A percentile compares a stretch with the other conserved stretches of the same genome.
These are phyloP conservation scores for Adansonia madagascariensis DNA, from an alignment of 441 rosid genomes.

Conservation along the genomic window DNA sequence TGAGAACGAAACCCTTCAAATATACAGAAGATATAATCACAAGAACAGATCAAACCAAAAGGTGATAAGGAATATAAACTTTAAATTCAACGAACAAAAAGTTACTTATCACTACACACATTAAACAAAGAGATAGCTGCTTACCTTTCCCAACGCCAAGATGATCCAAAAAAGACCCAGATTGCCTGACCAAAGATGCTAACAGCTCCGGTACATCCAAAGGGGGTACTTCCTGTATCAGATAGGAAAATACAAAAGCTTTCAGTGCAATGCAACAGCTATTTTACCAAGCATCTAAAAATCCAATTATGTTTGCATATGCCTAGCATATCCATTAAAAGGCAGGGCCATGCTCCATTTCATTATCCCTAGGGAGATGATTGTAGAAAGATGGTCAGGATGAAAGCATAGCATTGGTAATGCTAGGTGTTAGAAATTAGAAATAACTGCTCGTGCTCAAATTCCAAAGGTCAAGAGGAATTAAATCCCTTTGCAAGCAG, in stretches of 20 bases:
- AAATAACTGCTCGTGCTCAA: background rate
- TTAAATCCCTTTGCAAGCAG: background rate
- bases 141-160: slow-evolving; percentile 55
- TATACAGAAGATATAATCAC: background rate
- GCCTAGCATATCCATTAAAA: slow-evolving; percentile 1
- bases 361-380: background rate
- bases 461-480: slow-evolving; percentile 1
- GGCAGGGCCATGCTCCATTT: background rate
- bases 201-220: slow-evolving; percentile 84
- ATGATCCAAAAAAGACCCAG: slow-evolving; percentile 87
- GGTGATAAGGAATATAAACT: background rate
- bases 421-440: slow-evolving; percentile 1
- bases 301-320: background rate
- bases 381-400: background rate
- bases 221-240: slow-evolving; percentile 74
- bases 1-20: slow-evolving; percentile 6
- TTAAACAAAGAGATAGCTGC: slow-evolving; percentile 20
- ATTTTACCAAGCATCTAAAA: slow-evolving; percentile 17
- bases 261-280: slow-evolving; percentile 19
- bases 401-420: background rate
- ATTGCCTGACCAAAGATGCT: slow-evolving; percentile 85
- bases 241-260: slow-evolving; percentile 20
- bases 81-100: background rate
- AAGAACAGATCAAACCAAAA: slow-evolving; percentile 1
- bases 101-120: background rate